These are phyloP conservation scores for Macrocystidia cucumis DNA, from an alignment of 1,284 basidiomycete species.

Conservation along the genomic window DNA sequence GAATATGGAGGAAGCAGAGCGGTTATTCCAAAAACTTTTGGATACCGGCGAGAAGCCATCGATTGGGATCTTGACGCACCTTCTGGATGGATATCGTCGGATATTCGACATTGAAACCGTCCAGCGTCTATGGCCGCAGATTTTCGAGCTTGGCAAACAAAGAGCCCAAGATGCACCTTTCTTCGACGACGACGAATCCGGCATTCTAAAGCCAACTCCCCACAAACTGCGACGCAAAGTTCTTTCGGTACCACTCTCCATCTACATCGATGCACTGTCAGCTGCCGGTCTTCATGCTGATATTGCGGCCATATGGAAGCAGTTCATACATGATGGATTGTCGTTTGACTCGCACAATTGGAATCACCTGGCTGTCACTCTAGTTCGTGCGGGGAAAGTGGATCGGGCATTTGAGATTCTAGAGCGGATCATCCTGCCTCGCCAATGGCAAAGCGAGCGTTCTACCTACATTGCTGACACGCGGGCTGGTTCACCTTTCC, in stretches of 20 bases:
- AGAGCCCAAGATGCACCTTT: slow-evolving; percentile 28
- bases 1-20: slow-evolving; percentile 48
- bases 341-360: slow-evolving; percentile 89
- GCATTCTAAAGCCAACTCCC: slow-evolving; percentile 8
- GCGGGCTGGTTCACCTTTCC: slow-evolving; percentile 16
- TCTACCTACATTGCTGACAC: slow-evolving; percentile 40
- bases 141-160: slow-evolving; percentile 48
- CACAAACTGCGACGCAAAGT: slow-evolving; percentile 37
- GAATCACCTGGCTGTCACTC: slow-evolving; percentile 77
- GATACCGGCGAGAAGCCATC: slow-evolving; percentile 47
- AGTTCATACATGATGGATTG: slow-evolving; percentile 63
- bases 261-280: slow-evolving; percentile 77
- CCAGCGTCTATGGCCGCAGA: slow-evolving; percentile 62
- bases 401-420: slow-evolving; percentile 80
- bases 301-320: slow-evolving; percentile 65
- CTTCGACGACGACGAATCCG: slow-evolving; percentile 17
- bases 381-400: slow-evolving; percentile 74
- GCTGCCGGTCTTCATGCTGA: slow-evolving; percentile 53
- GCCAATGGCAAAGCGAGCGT: slow-evolving; percentile 29
- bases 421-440: slow-evolving; percentile 72
- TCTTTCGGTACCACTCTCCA: slow-evolving; percentile 77
- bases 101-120: slow-evolving; percentile 51
- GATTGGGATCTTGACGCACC: slow-evolving; percentile 53
- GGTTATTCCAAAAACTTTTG: slow-evolving; percentile 50
- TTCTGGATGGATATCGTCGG: slow-evolving; percentile 75